Evolutionary conservation across 495 filamentous ascomycete genomes (phyloP).

Genomic region (Trichoderma reesei): DNA sequence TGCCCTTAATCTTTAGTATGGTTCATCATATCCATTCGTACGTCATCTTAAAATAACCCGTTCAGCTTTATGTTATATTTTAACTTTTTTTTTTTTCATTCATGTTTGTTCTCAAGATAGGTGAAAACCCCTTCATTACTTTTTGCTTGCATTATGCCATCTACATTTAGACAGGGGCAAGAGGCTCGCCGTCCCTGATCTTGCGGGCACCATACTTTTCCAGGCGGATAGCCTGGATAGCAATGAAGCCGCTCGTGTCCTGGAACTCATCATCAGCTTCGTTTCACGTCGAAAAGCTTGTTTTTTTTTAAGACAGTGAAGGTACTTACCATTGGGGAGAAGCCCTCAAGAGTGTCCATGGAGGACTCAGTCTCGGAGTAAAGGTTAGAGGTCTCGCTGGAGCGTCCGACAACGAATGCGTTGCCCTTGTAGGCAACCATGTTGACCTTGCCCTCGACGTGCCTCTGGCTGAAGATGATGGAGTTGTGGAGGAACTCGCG

Average conservation of each 20-base stretch:
- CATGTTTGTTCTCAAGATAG: too few species aligned
- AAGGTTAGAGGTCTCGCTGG: conserved; percentile 69
- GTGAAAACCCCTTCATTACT: too few species aligned
- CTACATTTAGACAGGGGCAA: conserved; percentile 14
- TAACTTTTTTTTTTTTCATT: too few species aligned
- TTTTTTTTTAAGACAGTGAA: background rate
- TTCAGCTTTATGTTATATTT: too few species aligned
- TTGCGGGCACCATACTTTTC: conserved; percentile 80
- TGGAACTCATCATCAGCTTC: conserved; percentile 21
- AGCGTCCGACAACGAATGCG: conserved; percentile 64
- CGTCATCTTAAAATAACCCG: too few species aligned
- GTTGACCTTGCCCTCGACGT: conserved; percentile 61
- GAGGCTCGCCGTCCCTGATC: conserved; percentile 47
- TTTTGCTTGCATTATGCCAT: too few species aligned
- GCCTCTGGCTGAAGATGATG: conserved; percentile 59
- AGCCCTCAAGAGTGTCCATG: conserved; percentile 84
- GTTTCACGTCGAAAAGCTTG: background rate
- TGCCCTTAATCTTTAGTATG: too few species aligned
- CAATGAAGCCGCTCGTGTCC: conserved; percentile 55
- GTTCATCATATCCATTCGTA: too few species aligned
- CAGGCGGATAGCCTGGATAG: conserved; percentile 71
- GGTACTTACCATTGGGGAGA: conserved; percentile 42
- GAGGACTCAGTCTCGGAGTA: conserved; percentile 70
- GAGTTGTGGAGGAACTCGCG: conserved; percentile 53
- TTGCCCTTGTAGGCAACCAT: conserved; percentile 69